phyloP scores from a whole-genome alignment of 345 rosid species.

The Laguncularia racemosa region DNA sequence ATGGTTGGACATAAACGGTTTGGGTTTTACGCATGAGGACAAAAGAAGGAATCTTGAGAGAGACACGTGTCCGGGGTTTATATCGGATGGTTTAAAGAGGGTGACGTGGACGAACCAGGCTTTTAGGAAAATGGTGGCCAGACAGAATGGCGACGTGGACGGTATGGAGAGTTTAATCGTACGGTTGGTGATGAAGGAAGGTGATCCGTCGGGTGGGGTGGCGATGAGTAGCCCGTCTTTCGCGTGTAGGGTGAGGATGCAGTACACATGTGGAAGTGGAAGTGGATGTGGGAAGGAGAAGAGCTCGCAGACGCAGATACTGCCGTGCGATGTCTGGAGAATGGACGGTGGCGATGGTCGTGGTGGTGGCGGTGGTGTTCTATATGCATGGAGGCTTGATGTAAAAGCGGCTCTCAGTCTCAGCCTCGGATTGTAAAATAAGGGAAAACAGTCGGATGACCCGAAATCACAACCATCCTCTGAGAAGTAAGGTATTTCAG shows the following conservation, averaged over 20 bases:
- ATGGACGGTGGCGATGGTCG: slow-evolving; percentile 51
- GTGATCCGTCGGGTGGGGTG: slow-evolving; percentile 13
- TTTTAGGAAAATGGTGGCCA: slow-evolving; percentile 45
- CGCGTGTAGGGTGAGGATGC: slow-evolving; percentile 68
- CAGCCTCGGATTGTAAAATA: not conserved
- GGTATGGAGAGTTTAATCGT: slow-evolving; percentile 32
- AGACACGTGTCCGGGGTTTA: slow-evolving; percentile 79
- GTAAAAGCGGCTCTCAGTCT: slow-evolving; percentile 63
- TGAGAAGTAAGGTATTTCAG: too few relatives aligned
- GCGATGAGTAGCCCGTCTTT: slow-evolving; percentile 34
- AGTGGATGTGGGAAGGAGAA: slow-evolving; percentile 26
- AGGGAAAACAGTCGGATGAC: too few relatives aligned
- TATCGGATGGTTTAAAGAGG: slow-evolving; percentile 54
- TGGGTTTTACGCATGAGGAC: slow-evolving; percentile 56
- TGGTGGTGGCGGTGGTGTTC: too few relatives aligned
- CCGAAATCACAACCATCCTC: too few relatives aligned
- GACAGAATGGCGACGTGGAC: slow-evolving; percentile 10
- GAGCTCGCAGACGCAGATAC: slow-evolving; percentile 32
- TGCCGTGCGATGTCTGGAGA: slow-evolving; percentile 87
- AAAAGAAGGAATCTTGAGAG: slow-evolving; percentile 38
- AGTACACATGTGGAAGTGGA: slow-evolving; percentile 24
- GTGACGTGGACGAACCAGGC: slow-evolving; percentile 77
- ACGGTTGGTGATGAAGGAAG: slow-evolving; percentile 56
- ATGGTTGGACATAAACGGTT: slow-evolving; percentile 42
- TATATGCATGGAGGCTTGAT: slow-evolving; percentile 82